Evolutionary conservation across 2,329 filamentous ascomycete genomes (phyloP), one percentile per base, ranked within the genome.

Genomic region (Aulographum hederae): DNA sequence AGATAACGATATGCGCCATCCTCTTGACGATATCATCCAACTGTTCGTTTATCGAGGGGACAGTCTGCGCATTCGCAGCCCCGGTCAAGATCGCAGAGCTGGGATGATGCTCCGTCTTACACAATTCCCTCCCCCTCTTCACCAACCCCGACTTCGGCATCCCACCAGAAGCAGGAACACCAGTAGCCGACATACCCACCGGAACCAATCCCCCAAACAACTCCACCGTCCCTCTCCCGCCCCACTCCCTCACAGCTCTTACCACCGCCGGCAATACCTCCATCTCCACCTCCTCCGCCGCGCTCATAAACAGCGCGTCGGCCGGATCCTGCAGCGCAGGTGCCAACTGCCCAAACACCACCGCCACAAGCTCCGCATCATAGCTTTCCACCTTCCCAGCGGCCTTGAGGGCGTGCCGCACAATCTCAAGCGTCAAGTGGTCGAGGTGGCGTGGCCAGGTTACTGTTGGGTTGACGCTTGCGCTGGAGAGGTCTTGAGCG

Each of bases 1-100:
- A 57, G 4, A 89, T 65, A 11, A 79, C 73, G 28, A 94, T 70
- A 46, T 94, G 86, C 4, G 81, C 76, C 31, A 93, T 63, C 28
- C 80, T 72, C 28, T 73, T 76, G 1, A 80, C 72, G 50, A 93
- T 69, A 36, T 41, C 54, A 51, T 3, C 2, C 21, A 16, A 19
- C 4, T 5, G 18, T 27, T 15, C n/a, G 16, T 21, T 8, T 3
- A 11, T 31, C 18, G n/a, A 18, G 26, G 13, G 32, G 32, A 20
- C 32, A 32, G n/a, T 23, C 16, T 13, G 18, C 13, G 15, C 27
- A 8, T 31, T 20, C 18, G 18, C 12, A 20, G 18, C 17, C 17
- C 16, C 14, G 14, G 30, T 29, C 13, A 16, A 16, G 18, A 5
- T 26, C n/a, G 27, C 27, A 19, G 6, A 26, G 31, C 17, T 30